Percentiles rank a stretch among this genome's conserved stretches.
These are phyloP conservation scores for Letharia lupina DNA, from an alignment of 495 filamentous ascomycete species.

Conservation along the genomic window DNA sequence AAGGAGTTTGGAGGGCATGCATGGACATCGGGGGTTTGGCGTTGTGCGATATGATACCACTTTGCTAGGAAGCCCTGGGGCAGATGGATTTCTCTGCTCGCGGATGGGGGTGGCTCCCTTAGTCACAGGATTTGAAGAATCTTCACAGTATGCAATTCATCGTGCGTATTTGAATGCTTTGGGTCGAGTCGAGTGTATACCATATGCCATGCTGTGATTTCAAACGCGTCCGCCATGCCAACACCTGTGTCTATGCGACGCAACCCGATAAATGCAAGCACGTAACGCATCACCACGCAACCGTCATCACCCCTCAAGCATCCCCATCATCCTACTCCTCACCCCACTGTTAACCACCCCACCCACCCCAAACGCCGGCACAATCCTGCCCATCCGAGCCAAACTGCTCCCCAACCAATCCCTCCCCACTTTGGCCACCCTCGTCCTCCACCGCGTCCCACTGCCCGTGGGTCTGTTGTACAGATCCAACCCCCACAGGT, in stretches of 20 bases:
- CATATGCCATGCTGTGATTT: not conserved
- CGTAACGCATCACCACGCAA: not conserved
- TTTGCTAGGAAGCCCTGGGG: too few relatives aligned
- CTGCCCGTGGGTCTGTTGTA: slow-evolving; percentile 61
- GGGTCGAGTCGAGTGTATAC: not conserved
- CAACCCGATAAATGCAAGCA: slow-evolving; percentile 11
- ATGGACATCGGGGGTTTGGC: not conserved
- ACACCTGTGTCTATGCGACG: not conserved
- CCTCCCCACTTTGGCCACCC: slow-evolving; percentile 54
- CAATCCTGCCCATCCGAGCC: slow-evolving; percentile 81
- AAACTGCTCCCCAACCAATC: slow-evolving; percentile 72
- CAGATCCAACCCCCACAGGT: slow-evolving; percentile 79
- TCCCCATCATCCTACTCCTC: slow-evolving; percentile 50
- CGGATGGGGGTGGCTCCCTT: not conserved
- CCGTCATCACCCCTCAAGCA: slow-evolving; percentile 32
- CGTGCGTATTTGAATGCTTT: not conserved
- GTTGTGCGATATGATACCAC: not conserved
- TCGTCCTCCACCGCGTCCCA: slow-evolving; percentile 45
- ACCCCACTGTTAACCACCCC: slow-evolving; percentile 80
- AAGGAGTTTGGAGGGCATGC: not conserved
- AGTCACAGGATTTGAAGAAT: not conserved
- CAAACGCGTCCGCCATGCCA: slow-evolving; percentile 12
- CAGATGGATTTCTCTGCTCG: too few relatives aligned
- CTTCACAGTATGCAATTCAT: not conserved
- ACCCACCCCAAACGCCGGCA: slow-evolving; percentile 89